These are phyloP conservation scores for Pseudopithomyces maydicus DNA, from an alignment of 2,329 filamentous ascomycete genomes.

Conservation along the genomic window DNA sequence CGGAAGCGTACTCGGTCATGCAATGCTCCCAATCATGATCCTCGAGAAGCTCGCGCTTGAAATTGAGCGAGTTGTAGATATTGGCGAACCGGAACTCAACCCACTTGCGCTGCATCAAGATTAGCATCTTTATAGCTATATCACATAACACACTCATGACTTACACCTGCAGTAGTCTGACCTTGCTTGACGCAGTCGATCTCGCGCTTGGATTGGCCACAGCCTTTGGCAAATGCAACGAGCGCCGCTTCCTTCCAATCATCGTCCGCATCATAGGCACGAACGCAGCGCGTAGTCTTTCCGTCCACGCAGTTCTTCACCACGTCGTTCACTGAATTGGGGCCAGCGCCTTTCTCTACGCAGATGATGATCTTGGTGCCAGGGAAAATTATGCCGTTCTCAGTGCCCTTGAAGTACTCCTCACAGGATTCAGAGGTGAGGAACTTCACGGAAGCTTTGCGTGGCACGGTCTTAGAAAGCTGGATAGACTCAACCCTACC, in stretches of 20 bases:
- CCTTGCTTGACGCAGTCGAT: slow-evolving; percentile 53
- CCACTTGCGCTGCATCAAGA: slow-evolving; percentile 41
- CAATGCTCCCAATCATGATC: slow-evolving; percentile 54
- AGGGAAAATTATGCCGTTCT: slow-evolving; percentile 38
- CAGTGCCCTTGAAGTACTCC: slow-evolving; percentile 39
- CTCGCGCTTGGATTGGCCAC: slow-evolving; percentile 41
- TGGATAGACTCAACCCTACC: slow-evolving; percentile 40
- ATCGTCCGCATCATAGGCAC: slow-evolving; percentile 48
- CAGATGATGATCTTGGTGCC: slow-evolving; percentile 27
- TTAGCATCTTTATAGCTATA: slow-evolving; percentile 10
- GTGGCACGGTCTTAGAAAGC: slow-evolving; percentile 28
- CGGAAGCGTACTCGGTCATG: slow-evolving; percentile 48
- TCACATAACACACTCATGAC: slow-evolving; percentile 23
- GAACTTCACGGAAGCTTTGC: slow-evolving; percentile 38
- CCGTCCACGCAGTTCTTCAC: slow-evolving; percentile 47
- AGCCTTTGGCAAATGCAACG: slow-evolving; percentile 44
- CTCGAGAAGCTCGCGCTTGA: slow-evolving; percentile 47
- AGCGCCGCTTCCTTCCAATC: slow-evolving; percentile 46
- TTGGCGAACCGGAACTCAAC: slow-evolving; percentile 56
- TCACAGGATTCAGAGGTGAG: slow-evolving; percentile 38
- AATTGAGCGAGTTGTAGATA: slow-evolving; percentile 53
- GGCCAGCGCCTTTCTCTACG: slow-evolving; percentile 32
- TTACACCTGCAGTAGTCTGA: slow-evolving; percentile 49
- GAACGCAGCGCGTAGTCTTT: slow-evolving; percentile 53
- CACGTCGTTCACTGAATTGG: slow-evolving; percentile 46